These are phyloP conservation scores for Raddia guianensis DNA, from an alignment of 176 grass and related monocot genomes.

Conservation along the genomic window DNA sequence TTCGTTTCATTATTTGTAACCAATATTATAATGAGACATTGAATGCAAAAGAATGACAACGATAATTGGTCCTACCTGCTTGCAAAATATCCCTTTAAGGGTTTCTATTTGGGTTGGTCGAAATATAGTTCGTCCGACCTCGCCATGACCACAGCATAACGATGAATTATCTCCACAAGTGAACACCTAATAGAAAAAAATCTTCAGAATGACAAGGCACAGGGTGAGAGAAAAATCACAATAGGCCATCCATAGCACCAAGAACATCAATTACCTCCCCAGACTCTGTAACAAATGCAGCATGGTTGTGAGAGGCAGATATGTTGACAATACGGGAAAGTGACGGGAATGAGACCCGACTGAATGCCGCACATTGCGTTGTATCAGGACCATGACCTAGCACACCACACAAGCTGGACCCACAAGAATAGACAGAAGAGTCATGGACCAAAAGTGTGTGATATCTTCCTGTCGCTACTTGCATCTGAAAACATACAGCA, in stretches of 20 bases:
- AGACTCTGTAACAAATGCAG: constrained; percentile 86
- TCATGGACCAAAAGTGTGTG: constrained; percentile 95
- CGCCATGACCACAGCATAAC: constrained; percentile 91
- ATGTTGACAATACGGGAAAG: constrained; percentile 79
- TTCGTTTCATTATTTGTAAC: not conserved
- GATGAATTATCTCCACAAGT: constrained; percentile 99
- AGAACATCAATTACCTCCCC: constrained; percentile 75
- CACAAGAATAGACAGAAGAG: constrained; percentile 94
- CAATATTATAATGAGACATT: not conserved
- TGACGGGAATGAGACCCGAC: constrained; percentile 80
- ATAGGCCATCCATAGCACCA: constrained; percentile 5
- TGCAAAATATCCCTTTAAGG: constrained; percentile 73
- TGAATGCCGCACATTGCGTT: constrained; percentile 84
- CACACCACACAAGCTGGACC: constrained; percentile 96
- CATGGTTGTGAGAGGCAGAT: constrained; percentile 91
- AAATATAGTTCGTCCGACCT: constrained; percentile 87
- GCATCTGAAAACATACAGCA: constrained; percentile 84
- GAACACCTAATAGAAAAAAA: constrained; percentile 66
- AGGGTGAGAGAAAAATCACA: not conserved
- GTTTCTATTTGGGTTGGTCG: constrained; percentile 80
- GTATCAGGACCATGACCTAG: constrained; percentile 97
- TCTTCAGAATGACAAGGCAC: constrained; percentile 6
- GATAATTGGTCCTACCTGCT: constrained; percentile 62
- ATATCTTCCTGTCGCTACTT: constrained; percentile 96
- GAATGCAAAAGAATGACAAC: constrained; percentile 18